These are phyloP conservation scores for Aspergillus sp. DNA, from an alignment of 2,329 filamentous ascomycete genomes.

Conservation along the genomic window DNA sequence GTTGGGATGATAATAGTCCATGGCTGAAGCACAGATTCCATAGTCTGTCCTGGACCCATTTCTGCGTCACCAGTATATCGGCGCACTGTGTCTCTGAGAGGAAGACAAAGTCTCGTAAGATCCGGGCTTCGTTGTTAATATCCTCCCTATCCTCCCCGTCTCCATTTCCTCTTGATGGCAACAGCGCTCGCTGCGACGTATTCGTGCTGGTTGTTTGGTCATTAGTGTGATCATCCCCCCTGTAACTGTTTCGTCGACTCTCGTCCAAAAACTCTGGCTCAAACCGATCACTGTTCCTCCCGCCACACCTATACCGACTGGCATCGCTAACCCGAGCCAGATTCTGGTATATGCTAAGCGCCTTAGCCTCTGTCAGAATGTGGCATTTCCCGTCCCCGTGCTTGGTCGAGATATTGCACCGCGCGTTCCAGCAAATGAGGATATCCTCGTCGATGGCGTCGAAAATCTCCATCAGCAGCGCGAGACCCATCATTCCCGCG, in stretches of 20 bases:
- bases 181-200: no score
- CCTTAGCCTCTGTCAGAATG: conserved; percentile 66
- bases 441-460: conserved; percentile 47
- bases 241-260: no score
- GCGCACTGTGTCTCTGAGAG: conserved; percentile 41
- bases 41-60: conserved; percentile 45
- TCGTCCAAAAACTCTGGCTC: conserved; percentile 16
- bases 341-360: conserved; percentile 36
- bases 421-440: conserved; percentile 45
- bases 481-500: conserved; percentile 44
- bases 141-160: conserved; percentile 22
- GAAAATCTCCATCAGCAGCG: conserved; percentile 46
- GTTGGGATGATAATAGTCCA: conserved; percentile 33
- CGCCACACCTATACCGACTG: conserved; percentile 25
- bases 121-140: conserved; percentile 4
- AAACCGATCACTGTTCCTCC: conserved; percentile 31
- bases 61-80: conserved; percentile 44
- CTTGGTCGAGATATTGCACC: conserved; percentile 58
- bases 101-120: conserved; percentile 22
- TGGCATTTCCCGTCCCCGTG: conserved; percentile 54
- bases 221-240: no score
- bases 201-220: no score
- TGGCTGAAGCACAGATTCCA: conserved; percentile 45
- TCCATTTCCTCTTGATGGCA: conserved; percentile 23
- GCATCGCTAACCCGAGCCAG: conserved; percentile 34